Evolutionary conservation across 2,329 filamentous ascomycete genomes (phyloP), one percentile per base, ranked within the genome.

Genomic region (Didymella pomorum): DNA sequence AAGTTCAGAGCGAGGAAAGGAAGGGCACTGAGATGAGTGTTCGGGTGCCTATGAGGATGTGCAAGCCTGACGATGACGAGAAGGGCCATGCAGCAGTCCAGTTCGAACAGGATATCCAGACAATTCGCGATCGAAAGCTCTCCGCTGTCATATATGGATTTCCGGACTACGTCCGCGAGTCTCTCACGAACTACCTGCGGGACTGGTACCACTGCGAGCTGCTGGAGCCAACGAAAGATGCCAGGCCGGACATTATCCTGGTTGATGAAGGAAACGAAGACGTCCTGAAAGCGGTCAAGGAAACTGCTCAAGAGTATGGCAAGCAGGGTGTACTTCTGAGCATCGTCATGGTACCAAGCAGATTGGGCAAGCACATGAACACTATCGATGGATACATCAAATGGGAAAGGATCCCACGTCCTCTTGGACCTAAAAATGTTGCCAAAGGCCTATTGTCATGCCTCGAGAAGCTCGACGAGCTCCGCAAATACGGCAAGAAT

Each of bases 181-280:
- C 59, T 8, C 48, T 64, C 2, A 35, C 10, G 4, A 37, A 25
- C 10, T 62, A 62, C 16, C 52, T 64, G 2, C 25, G 56, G 23
- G 56, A 60, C 6, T 61, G 57, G 61, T 64, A 44, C 25, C 18
- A 49, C 4, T 63, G 54, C 43, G 31, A 10, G 1, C 25, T 65
- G 16, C 25, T 63, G 16, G 52, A 61, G 5, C 37, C 26, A 6
- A 53, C 29, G 25, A 23, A 50, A n/a, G 50, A 64, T 21, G 37
- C 48, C 26, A 50, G 31, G 2, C 58, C 58, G 8, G 56, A 65
- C 26, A 56, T 65, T 11, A 21, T 62, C 16, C 12, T 65, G 18
- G 45, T 65, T 11, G 63, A 64, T 18, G 61, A 65, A 33, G 61
- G 63, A 1, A 60, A 62, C n/a, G 41, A 57, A 18, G 45, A 56